Percentiles rank a stretch among this genome's conserved stretches.
phyloP scores from a whole-genome alignment of 1,284 basidiomycete species.

The Sanghuangporus weigelae region DNA sequence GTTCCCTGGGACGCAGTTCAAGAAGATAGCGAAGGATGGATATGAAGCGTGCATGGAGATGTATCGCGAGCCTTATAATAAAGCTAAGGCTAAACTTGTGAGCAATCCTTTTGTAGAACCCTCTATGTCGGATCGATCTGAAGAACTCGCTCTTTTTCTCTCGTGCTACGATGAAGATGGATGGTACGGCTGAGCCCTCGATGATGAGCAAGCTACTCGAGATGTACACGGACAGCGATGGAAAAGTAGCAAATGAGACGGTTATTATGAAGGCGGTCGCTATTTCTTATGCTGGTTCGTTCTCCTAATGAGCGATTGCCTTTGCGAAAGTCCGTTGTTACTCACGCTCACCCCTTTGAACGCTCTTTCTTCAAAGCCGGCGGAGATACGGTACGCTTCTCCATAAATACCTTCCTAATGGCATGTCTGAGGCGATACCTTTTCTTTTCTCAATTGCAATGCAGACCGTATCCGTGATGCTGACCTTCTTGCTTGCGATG shows the following conservation, averaged over 20 bases:
- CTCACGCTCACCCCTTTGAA: background rate
- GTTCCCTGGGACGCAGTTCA: slow-evolving; percentile 26
- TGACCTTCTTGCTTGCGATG: slow-evolving; percentile 19
- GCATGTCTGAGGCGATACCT: background rate
- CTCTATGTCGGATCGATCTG: background rate
- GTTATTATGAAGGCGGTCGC: slow-evolving; percentile 1
- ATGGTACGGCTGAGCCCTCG: slow-evolving; percentile 13
- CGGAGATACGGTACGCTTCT: slow-evolving; percentile 18
- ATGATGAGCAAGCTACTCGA: slow-evolving; percentile 11
- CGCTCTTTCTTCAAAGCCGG: slow-evolving; percentile 11
- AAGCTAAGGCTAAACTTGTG: slow-evolving; percentile 12
- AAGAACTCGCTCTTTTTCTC: background rate
- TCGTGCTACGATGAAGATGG: background rate
- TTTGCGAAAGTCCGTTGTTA: background rate
- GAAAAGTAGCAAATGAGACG: slow-evolving; percentile 3
- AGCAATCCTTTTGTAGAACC: background rate
- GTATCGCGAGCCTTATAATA: slow-evolving; percentile 5
- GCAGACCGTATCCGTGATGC: background rate
- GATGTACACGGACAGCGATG: slow-evolving; percentile 3
- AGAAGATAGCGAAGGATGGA: slow-evolving; percentile 48
- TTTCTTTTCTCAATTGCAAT: slow-evolving; percentile 15
- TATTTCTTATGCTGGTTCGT: slow-evolving; percentile 7
- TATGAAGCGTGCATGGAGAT: slow-evolving; percentile 23
- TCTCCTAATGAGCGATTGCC: background rate
- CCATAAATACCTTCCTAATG: background rate